Percentiles rank a stretch among this genome's conserved stretches.
These are phyloP conservation scores for Rhizopus arrhizus DNA, from an alignment of 371 early-diverging fungal genomes.

Conservation along the genomic window DNA sequence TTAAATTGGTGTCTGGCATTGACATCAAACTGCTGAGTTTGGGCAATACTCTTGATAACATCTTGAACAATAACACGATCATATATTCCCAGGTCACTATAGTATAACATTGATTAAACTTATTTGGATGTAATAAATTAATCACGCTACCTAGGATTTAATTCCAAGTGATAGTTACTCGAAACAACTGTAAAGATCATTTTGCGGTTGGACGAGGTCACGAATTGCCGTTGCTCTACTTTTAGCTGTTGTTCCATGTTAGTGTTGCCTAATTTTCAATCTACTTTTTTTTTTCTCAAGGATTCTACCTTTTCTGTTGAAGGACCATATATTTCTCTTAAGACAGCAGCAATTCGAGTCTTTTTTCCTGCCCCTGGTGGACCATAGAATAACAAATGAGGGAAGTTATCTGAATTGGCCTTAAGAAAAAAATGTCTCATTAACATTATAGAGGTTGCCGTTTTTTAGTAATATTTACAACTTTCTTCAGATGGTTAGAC, in stretches of 20 bases:
- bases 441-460: background rate
- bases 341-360: conserved; percentile 87
- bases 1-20: conserved; percentile 85
- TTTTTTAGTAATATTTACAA: conserved; percentile 54
- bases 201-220: conserved; percentile 83
- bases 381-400: conserved; percentile 97
- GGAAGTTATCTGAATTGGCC: conserved; percentile 84
- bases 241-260: conserved; percentile 66
- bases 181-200: conserved; percentile 83
- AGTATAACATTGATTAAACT: too few species aligned
- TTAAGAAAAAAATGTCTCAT: conserved; percentile 21
- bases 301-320: conserved; percentile 82
- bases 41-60: conserved; percentile 97
- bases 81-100: conserved; percentile 88
- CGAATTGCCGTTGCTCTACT: conserved; percentile 83
- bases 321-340: conserved; percentile 87
- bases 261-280: too few species aligned
- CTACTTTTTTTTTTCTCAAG: too few species aligned
- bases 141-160: conserved; percentile 81
- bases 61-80: conserved; percentile 98
- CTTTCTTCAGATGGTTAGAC: conserved; percentile 71
- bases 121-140: too few species aligned
- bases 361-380: conserved; percentile 98
- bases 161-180: conserved; percentile 91
- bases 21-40: conserved; percentile 94